Conservation (phyloP, 306 rosid species). For the Carpinus fangiana region DNA sequence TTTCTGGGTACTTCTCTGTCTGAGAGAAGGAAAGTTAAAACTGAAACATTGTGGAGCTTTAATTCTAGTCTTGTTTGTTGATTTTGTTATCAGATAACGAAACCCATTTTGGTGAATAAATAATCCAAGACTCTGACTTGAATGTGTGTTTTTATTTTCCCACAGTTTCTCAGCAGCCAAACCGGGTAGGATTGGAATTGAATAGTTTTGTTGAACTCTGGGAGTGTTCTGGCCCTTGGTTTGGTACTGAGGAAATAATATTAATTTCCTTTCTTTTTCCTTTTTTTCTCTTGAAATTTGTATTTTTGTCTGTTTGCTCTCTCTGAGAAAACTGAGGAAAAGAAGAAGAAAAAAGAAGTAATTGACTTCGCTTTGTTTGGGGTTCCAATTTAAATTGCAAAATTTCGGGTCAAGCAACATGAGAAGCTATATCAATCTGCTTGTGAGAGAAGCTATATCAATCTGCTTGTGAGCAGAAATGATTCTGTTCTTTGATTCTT, state of each 20-base stretch:
- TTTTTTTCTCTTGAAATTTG: not conserved
- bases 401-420: not conserved
- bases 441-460: not conserved
- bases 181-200: not conserved
- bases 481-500: not conserved
- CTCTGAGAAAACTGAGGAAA: not conserved
- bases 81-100: not conserved
- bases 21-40: not conserved
- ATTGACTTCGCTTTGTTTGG: not conserved
- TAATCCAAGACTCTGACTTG: not conserved
- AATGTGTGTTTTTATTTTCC: not conserved
- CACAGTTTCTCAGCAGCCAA: not conserved
- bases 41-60: not conserved
- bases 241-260: not conserved
- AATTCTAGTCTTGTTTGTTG: not conserved
- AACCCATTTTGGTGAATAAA: not conserved
- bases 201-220: not conserved
- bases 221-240: not conserved
- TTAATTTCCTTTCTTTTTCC: not conserved
- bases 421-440: not conserved
- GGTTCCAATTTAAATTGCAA: not conserved
- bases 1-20: too few relatives aligned
- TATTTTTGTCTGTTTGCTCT: not conserved
- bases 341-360: not conserved
- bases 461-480: not conserved